Percentiles rank a stretch among this genome's conserved stretches.
These are phyloP conservation scores for Vitis rupestris DNA, from an alignment of 164 flowering plant species.

Conservation along the genomic window DNA sequence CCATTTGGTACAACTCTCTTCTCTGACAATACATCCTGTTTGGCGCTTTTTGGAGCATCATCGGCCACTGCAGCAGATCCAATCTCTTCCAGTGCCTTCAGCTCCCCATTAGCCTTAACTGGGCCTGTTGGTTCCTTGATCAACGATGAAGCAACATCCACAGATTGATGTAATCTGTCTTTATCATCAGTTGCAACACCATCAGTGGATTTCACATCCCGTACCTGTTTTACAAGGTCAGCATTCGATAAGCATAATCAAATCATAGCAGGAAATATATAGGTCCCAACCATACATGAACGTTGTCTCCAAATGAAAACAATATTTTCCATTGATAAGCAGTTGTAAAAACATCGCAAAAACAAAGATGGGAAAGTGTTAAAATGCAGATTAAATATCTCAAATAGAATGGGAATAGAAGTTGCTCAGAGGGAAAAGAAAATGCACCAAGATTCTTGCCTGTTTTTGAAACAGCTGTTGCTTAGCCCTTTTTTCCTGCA, in stretches of 20 bases:
- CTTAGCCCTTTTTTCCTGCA: conserved; percentile 22
- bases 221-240: conserved; percentile 14
- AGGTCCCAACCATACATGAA: too few relatives aligned
- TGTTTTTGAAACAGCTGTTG: conserved; percentile 21
- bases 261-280: not conserved
- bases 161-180: conserved; percentile 1
- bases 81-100: conserved; percentile 9
- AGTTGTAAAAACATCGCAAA: too few relatives aligned
- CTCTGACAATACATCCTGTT: conserved; percentile 5
- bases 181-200: not conserved
- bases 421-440: not conserved
- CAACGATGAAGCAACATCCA: not conserved
- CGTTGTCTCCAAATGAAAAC: too few relatives aligned
- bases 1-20: conserved; percentile 9
- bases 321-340: too few relatives aligned
- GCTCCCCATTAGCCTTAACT: conserved; percentile 12
- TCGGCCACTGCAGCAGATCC: conserved; percentile 1
- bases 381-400: too few relatives aligned
- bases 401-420: too few relatives aligned
- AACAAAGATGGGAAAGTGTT: too few relatives aligned
- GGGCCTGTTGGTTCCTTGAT: conserved; percentile 1
- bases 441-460: conserved; percentile 11
- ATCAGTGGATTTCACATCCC: conserved; percentile 9
- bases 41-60: not conserved
- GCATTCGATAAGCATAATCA: not conserved